These are phyloP conservation scores for Saccharomyces mikatae DNA, from an alignment of 805 yeast genomes.

Conservation along the genomic window DNA sequence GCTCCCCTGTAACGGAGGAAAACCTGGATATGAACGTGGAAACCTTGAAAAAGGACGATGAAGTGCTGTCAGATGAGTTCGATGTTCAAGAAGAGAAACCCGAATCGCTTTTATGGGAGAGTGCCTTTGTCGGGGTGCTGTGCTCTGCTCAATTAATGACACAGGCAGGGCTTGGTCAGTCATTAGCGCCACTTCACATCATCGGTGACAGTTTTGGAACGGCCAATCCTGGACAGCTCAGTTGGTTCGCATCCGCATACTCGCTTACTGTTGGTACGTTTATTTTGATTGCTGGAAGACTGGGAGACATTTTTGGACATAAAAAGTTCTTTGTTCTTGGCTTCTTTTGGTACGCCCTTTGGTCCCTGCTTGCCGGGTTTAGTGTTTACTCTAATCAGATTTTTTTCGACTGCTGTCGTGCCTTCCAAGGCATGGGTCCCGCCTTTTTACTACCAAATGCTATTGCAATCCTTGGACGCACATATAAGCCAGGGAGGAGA, in stretches of 20 bases:
- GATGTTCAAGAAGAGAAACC: not conserved
- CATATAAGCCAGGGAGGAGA: slow-evolving; percentile 38
- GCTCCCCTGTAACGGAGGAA: not conserved
- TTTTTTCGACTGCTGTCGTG: slow-evolving; percentile 36
- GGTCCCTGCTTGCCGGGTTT: slow-evolving; percentile 59
- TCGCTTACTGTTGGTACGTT: slow-evolving; percentile 44
- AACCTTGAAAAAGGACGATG: not conserved
- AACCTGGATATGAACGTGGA: not conserved
- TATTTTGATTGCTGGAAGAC: slow-evolving; percentile 55
- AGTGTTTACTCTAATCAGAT: slow-evolving; percentile 15
- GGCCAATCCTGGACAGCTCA: slow-evolving; percentile 8
- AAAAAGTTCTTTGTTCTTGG: slow-evolving; percentile 47
- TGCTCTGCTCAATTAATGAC: slow-evolving; percentile 16
- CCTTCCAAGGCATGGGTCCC: slow-evolving; percentile 58
- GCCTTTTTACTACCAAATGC: slow-evolving; percentile 53
- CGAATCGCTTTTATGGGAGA: not conserved
- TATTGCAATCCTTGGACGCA: slow-evolving; percentile 42
- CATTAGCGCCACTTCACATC: slow-evolving; percentile 13
- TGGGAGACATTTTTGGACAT: slow-evolving; percentile 65
- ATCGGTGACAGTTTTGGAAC: slow-evolving; percentile 14
- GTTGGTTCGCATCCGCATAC: slow-evolving; percentile 13
- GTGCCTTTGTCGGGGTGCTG: slow-evolving; percentile 6
- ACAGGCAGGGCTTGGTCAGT: slow-evolving; percentile 14
- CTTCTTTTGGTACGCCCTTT: slow-evolving; percentile 46
- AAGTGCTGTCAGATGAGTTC: not conserved